Base-by-base conservation (phyloP, 768 basidiomycete species). In the Tubosaeta brunneosetosa region DNA sequence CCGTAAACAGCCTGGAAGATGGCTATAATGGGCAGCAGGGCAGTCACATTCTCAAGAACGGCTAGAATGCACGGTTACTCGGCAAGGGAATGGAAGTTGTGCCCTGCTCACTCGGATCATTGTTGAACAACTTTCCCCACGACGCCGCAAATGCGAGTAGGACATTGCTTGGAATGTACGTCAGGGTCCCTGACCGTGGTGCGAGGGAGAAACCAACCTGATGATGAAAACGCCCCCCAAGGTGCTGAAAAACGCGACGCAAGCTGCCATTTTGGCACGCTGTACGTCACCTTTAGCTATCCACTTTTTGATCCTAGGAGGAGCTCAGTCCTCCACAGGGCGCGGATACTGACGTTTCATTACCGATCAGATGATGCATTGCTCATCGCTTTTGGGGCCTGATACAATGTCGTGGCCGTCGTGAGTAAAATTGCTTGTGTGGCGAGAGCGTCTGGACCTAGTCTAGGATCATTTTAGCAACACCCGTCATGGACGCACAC, bases 101-200 rank as follows among this genome's bases (percentile, higher is more conserved):
- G 13, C 3, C 42, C 38, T 25, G 65, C 70, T 45, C 53, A 73
- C 69, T 53, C 1, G 71, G 69, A 61, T 85, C 83, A 42, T 74
- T 72, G 58, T 84, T 85, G 73, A 86, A 86, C 16, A 87, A 57
- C 49, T 73, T 68, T 10, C 75, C 85, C 80, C 81, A 85, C 6
- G 71, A 67, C 36, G 73, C 57, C 11, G 78, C 66, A 64, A 74
- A 80, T 26, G 71, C 62, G 49, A 78, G 56, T 52, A 80, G 75
- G 52, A 76, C 58, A 1, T 66, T 57, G 47, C 79, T 50, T 80
- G 55, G 16, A 4, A 25, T 40, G 12, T 16, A 17, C 4, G 36
- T 51, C 36, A 52, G 48, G 31, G 11, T 13, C 11, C 40, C 5
- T 10, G 12, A 38, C 33, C 19, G 10, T 14, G 11, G 44, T 41